Evolutionary conservation across 192 early-diverging fungal species (phyloP), one percentile per base, ranked within the genome.

Genomic region (Coemansia sp.): DNA sequence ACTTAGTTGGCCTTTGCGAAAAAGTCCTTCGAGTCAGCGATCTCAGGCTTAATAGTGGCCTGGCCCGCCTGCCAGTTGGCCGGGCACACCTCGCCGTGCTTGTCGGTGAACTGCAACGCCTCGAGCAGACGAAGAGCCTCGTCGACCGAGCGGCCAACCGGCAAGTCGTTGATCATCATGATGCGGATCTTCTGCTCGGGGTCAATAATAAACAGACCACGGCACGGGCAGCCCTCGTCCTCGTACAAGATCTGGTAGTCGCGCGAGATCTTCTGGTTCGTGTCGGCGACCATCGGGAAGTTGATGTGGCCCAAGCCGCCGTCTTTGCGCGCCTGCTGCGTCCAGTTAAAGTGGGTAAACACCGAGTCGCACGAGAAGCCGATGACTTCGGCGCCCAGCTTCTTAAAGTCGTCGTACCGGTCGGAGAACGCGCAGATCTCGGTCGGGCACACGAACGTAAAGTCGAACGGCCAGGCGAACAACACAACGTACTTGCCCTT

Each of bases 401-500:
- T 86, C 63, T 87, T 80, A 84, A 97, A 97, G 74, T 94, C 88
- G 12, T 85, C 86, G 63, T 86, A 84, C 67, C 87, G 86, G 77
- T 97, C 94, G 65, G 86, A 87, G 86, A 94, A 94, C 29, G 91
- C 92, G 59, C 93, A 87, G 83, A 97, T 92, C 80, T 97, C 93
- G 64, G 95, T 95, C 29, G 95, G 95, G 85, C 95, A 97, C 54
- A 91, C 89, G 60, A 91, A 91, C 61, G 89, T 91, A 76, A 90
- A 96, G 81, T 95, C 94, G 60, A 94, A 86, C 56, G 95, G 95
- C 85, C 95, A 96, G 77, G 93, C 92, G 78, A 93, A 90, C 39
- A 94, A 84, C 21, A 92, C 87, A 19, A 93, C 77, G 75, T 84
- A 88, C 72, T 87, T 84, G 72, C 87, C 86, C 84, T 86, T 86